Evolutionary conservation across 352 stramenopile species (phyloP).

Genomic region (Phytophthora pisi): DNA sequence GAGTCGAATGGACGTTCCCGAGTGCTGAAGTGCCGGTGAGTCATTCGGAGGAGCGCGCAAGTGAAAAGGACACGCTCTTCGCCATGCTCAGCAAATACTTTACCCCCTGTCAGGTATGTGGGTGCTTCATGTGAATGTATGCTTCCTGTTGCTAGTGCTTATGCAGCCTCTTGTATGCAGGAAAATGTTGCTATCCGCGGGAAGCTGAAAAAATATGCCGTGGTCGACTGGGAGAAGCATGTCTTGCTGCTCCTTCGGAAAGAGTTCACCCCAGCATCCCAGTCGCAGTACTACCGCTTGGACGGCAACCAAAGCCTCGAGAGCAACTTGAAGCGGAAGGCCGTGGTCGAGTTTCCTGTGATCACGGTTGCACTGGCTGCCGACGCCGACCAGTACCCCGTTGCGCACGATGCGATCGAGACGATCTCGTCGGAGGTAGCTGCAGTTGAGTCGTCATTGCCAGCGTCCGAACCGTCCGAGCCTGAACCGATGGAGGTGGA

Average conservation of each 20-base stretch:
- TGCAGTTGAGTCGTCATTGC: slow-evolving; percentile 7
- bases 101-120: slow-evolving; percentile 54
- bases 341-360: slow-evolving; percentile 81
- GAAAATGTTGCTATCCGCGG: slow-evolving; percentile 70
- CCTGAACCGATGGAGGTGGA: slow-evolving; percentile 19
- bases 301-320: slow-evolving; percentile 65
- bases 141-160: not conserved
- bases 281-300: slow-evolving; percentile 77
- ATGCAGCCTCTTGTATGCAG: slow-evolving; percentile 30
- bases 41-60: slow-evolving; percentile 55
- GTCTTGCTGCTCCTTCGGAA: slow-evolving; percentile 73
- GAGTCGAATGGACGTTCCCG: slow-evolving; percentile 80
- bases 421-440: slow-evolving; percentile 32
- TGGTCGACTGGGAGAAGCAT: slow-evolving; percentile 56
- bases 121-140: not conserved
- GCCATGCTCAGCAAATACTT: slow-evolving; percentile 69
- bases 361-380: slow-evolving; percentile 57
- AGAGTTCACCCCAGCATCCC: slow-evolving; percentile 73
- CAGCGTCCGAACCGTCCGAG: slow-evolving; percentile 11
- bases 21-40: slow-evolving; percentile 51
- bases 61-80: slow-evolving; percentile 61
- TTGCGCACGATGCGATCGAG: slow-evolving; percentile 77
- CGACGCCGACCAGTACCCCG: slow-evolving; percentile 58
- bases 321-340: slow-evolving; percentile 80
- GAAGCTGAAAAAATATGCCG: slow-evolving; percentile 76